phyloP scores from a whole-genome alignment of 2,329 filamentous ascomycete species.

The Aspergillus flavus region DNA sequence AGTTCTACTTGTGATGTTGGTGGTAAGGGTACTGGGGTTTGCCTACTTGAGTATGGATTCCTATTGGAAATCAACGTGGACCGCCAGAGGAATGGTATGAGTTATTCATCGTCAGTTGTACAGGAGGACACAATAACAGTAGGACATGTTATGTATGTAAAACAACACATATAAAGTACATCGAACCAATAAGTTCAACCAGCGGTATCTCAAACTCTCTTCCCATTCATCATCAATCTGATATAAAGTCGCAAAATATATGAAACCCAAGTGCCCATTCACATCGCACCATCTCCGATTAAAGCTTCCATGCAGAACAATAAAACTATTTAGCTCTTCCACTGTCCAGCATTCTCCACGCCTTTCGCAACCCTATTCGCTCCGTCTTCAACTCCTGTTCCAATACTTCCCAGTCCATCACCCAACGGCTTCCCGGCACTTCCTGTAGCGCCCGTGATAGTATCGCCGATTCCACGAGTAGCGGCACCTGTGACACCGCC shows the following conservation, averaged over 20 bases:
- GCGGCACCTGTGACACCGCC: slow-evolving; percentile 60
- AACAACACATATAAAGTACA: not conserved
- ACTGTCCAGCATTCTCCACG: slow-evolving; percentile 61
- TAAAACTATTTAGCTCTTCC: slow-evolving; percentile 34
- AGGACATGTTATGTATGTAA: not conserved
- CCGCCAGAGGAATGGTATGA: not conserved
- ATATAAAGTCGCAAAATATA: not conserved
- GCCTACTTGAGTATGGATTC: not conserved
- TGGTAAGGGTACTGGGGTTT: not conserved
- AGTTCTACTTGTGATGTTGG: not conserved
- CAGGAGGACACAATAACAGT: fast-evolving
- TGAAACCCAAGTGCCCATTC: not conserved
- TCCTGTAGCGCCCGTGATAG: slow-evolving; percentile 57
- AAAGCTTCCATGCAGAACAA: not conserved
- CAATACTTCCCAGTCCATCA: slow-evolving; percentile 57
- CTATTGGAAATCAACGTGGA: not conserved
- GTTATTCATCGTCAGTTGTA: not conserved
- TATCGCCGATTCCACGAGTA: slow-evolving; percentile 60
- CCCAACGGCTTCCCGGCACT: slow-evolving; percentile 58
- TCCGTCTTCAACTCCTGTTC: slow-evolving; percentile 58
- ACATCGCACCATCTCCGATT: not conserved
- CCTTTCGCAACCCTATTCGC: slow-evolving; percentile 54
- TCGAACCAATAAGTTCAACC: not conserved
- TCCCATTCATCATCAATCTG: not conserved
- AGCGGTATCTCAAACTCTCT: not conserved